Base-by-base conservation (phyloP, 2,329 filamentous ascomycete genomes). In the Xylaria sp. region DNA sequence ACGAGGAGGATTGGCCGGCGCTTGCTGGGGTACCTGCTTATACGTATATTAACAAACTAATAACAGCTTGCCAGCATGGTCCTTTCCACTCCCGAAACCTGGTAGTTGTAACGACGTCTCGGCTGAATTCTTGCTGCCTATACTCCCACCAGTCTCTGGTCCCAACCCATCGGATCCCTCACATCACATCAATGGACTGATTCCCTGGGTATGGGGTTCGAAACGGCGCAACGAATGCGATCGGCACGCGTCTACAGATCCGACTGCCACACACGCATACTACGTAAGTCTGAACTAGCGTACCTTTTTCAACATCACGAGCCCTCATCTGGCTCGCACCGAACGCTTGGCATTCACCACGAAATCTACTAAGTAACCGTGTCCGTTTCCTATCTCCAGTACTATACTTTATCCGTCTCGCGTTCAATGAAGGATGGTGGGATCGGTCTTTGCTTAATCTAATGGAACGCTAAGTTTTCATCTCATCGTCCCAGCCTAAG, bases 61-160 rank as follows among this genome's bases (percentile, higher is more conserved):
- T 48, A 31, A 46, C 23, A 58, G 15, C n/a, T 60, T 41, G 39
- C 13, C 61, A 65, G 65, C 57, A 68, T 60, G 50, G 61, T 46
- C 44, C 48, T 46, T 52, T 37, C 48, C 63, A 13, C 34, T 46
- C 65, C 65, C 65, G 65, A 70, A 63, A 68, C 59, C 62, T 56
- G 55, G 69, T 46, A 63, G 23, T 51, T 65, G 51, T 63, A 63
- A 65, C 69, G 68, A 46, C 57, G 15, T 69, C 62, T 66, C 66
- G 63, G 62, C 63, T 69, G 63, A 69, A 66, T 67, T 63, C 69
- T 63, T 60, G 65, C 28, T 60, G 23, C 39, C 46, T 20, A 59
- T 20, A 9, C 15, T 48, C 31, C 28, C 34, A 56, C 41, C 39
- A 58, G 34, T 51, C n/a, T 63, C 31, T 48, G 10, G 58, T 69